A percentile compares a stretch with the other conserved stretches of the same genome.
phyloP scores from a whole-genome alignment of 176 grass and related monocot genomes.

The Pontederia crassipes region DNA sequence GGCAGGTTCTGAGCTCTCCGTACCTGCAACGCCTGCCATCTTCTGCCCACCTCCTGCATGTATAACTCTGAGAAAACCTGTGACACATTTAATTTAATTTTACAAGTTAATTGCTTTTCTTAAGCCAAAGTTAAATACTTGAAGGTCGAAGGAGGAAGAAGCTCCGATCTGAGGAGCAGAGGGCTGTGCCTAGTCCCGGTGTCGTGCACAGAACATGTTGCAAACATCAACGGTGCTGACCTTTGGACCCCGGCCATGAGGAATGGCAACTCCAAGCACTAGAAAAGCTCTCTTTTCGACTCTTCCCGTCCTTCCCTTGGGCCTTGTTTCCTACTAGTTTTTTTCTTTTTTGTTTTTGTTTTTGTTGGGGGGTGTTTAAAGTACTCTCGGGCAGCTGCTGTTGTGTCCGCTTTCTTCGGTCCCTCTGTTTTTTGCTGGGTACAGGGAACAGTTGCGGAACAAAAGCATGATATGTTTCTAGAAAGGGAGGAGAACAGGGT shows the following conservation, averaged over 20 bases:
- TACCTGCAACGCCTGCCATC: not conserved
- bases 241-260: not conserved
- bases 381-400: too few relatives aligned
- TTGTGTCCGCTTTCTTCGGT: too few relatives aligned
- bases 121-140: not conserved
- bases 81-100: not conserved
- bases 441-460: too few relatives aligned
- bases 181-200: constrained; percentile 9
- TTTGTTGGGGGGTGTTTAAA: too few relatives aligned
- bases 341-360: too few relatives aligned
- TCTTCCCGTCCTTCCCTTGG: too few relatives aligned
- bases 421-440: too few relatives aligned
- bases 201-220: constrained; percentile 5
- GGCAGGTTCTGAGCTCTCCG: constrained; percentile 11
- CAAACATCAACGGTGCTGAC: constrained; percentile 6
- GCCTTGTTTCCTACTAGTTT: too few relatives aligned
- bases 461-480: too few relatives aligned
- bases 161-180: not conserved
- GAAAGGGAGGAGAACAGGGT: too few relatives aligned
- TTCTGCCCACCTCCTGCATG: not conserved
- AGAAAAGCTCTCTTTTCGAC: too few relatives aligned
- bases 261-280: not conserved
- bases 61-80: not conserved
- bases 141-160: not conserved
- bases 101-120: not conserved